Base-by-base conservation (phyloP, 192 early-diverging fungal genomes). In the Umbelopsis sp. region DNA sequence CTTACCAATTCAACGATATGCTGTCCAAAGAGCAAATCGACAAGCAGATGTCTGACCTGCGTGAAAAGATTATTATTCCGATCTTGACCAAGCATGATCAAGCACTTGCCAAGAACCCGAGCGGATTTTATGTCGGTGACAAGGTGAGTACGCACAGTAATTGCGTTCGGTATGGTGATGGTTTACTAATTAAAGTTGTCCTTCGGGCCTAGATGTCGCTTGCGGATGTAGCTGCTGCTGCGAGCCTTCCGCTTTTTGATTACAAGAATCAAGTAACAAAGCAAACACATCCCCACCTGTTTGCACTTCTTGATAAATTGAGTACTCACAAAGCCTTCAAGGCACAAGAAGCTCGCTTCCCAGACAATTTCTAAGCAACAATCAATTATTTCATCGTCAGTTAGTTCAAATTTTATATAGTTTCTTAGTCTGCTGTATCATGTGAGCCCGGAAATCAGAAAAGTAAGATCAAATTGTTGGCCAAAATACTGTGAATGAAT, bases 91-190 rank as follows among this genome's bases (percentile, higher is more conserved):
- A 74, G 18, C 84, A 85, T 44, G 78, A 79, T 18, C 70, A 81
- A 46, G 30, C 73, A 5, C 65, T 85, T 49, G 66, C 55, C 10
- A 79, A 83, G 33, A 86, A 85, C 49, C 85, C 85, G 25, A 84
- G 64, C 21, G 78, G 83, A 9, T 81, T 82, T 41, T 86, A 84
- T 70, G 76, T 86, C 76, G 82, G 84, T 49, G 66, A 67, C 66
- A 50, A 72, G 49, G 65, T 66, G 4, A 47, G 65, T 30, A 1
- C 6, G 3, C 27, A 4, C 20, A 27, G 23, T 21, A 8, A 46
- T 46, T 15, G 12, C 2, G 16, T 12, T 13, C 21, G 22, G 2
- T 1, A 10, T 20, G n/a, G 16, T 46, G 35, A 44, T 20, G 55
- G 0, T 9, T 41, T 41, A 41, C 55, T 22, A 22, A 12, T 27